Evolutionary conservation across 2,329 filamentous ascomycete species (phyloP).

Genomic region (Aspergillus quadricinctus): DNA sequence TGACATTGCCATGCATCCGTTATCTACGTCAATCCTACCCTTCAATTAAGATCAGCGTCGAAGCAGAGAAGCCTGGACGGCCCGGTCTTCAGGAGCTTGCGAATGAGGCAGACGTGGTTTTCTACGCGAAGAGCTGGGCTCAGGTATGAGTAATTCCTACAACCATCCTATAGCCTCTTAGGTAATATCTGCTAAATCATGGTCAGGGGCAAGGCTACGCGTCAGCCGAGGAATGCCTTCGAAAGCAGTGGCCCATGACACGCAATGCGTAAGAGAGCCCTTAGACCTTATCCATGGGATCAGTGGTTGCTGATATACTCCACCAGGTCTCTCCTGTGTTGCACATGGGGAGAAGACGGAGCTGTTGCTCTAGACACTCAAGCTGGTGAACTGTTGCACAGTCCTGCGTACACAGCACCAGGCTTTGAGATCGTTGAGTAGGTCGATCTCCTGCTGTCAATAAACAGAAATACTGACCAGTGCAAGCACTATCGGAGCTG

Average conservation of each 20-base stretch:
- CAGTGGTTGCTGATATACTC: neutral
- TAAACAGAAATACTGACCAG: neutral
- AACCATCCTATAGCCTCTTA: neutral
- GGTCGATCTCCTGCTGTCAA: constrained; percentile 25
- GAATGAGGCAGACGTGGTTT: constrained; percentile 63
- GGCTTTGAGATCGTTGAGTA: constrained; percentile 54
- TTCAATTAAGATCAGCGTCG: constrained; percentile 58
- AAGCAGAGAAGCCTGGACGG: constrained; percentile 66
- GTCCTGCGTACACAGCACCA: constrained; percentile 38
- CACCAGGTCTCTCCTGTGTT: constrained; percentile 45
- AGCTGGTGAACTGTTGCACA: constrained; percentile 32
- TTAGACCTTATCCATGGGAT: neutral
- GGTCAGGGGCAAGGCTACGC: constrained; percentile 35
- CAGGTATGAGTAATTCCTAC: constrained; percentile 44
- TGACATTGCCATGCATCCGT: constrained; percentile 56
- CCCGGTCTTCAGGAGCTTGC: constrained; percentile 57
- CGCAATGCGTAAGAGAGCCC: constrained; percentile 43
- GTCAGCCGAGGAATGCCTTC: constrained; percentile 51
- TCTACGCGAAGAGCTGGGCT: constrained; percentile 69
- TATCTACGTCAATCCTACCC: constrained; percentile 49
- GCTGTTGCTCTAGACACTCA: constrained; percentile 44
- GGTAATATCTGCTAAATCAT: neutral
- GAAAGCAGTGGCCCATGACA: constrained; percentile 37
- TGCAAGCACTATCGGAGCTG: constrained; percentile 63
- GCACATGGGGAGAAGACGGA: constrained; percentile 56